Evolutionary conservation across 371 early-diverging fungal species (phyloP).

Genomic region (Rhizomucor miehei): DNA sequence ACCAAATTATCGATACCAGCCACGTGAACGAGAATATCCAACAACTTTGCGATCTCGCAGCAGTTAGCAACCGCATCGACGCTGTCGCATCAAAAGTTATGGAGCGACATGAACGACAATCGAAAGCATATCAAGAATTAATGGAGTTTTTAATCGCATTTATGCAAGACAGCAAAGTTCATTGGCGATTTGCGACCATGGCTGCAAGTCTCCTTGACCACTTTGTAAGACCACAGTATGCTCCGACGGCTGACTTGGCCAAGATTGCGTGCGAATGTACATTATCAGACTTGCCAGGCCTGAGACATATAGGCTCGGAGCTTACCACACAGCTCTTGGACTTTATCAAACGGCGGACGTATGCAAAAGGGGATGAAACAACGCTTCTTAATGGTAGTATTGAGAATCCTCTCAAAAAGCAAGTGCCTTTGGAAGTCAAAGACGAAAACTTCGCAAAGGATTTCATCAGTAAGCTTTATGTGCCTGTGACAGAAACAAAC

Average conservation of each 20-base stretch:
- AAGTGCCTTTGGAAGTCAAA: constrained; percentile 1
- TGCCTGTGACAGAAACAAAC: constrained; percentile 29
- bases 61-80: constrained; percentile 9
- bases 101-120: constrained; percentile 21
- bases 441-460: constrained; percentile 12
- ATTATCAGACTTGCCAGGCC: constrained; percentile 69
- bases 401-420: constrained; percentile 44
- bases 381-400: constrained; percentile 34
- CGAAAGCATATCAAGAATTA: constrained; percentile 22
- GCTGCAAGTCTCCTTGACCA: constrained; percentile 73
- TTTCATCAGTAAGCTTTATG: constrained; percentile 18
- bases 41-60: constrained; percentile 5
- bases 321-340: constrained; percentile 48
- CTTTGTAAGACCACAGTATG: constrained; percentile 54
- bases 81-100: constrained; percentile 11
- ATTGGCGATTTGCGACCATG: constrained; percentile 83
- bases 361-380: constrained; percentile 47
- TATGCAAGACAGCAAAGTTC: constrained; percentile 54
- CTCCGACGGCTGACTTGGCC: constrained; percentile 56
- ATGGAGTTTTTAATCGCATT: constrained; percentile 39
- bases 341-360: constrained; percentile 59
- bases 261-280: constrained; percentile 52
- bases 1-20: constrained; percentile 21
- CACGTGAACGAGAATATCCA: constrained; percentile 15
- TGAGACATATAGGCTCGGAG: constrained; percentile 63